Base-by-base conservation (phyloP, 2,329 filamentous ascomycete species). In the Cryoendolithus antarcticus region DNA sequence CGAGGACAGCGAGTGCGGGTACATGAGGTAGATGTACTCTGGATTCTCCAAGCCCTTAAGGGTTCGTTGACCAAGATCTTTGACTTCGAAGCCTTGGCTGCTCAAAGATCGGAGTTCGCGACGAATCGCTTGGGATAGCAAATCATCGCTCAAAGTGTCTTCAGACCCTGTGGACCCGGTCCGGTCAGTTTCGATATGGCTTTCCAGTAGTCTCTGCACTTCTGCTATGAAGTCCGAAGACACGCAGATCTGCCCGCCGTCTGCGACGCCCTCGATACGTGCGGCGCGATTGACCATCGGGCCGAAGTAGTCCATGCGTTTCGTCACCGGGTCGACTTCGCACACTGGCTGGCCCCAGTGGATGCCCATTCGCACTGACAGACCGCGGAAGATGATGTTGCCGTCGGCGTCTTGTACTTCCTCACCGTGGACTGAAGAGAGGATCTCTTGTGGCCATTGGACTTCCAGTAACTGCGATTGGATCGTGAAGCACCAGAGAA, bases 251-350 rank as follows among this genome's bases (percentile, higher is more conserved):
- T 98, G 89, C 1, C 91, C 91, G 44, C 91, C 91, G 58, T 98
- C 91, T 29, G 91, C 91, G 32, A 94, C 88, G 13, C 85, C 82
- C 5, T 86, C 91, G 48, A 98, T 93, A 64, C 91, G 82, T 10
- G 91, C 82, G 1, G 91, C 86, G 56, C 93, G 88, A 64, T 98
- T 98, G 54, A 98, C 91, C 86, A 98, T 98, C 9, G 91, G 91
- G 0, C 91, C 91, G 58, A 96, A 98, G 64, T 98, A 98, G 55
- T 98, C 91, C 91, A 98, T 98, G 46, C 91, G 86, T 42, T 88
- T 82, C 1, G 91, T 98, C 36, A 98, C 88, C 0, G 91, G 91
- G 61, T 98, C 91, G 35, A 82, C 82, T 61, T 98, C 91, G 57
- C 86, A 93, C 52, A 98, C 86, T 4, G 89, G 91, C 43, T 83